Evolutionary conservation across 2,329 filamentous ascomycete species (phyloP), one percentile per base, ranked within the genome.

Genomic region (Uncinocarpus reesii): DNA sequence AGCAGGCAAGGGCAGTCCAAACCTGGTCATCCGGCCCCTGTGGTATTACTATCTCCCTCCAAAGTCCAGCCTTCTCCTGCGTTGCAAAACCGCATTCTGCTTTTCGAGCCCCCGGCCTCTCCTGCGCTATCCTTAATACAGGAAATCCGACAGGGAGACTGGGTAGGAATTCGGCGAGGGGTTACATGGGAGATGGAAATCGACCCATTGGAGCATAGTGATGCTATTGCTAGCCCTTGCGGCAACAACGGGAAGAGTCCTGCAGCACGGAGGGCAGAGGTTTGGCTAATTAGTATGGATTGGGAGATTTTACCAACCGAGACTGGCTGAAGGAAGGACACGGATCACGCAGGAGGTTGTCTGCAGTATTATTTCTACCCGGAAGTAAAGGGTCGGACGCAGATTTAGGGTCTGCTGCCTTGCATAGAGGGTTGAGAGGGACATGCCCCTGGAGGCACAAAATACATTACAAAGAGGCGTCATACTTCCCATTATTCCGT

Each of bases 261-360:
- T 6, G 7, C 21, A 24, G 20, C 7, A 24, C 6, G 20, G 47
- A 29, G 1, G 37, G 35, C 55, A 58, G 23, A 56, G 49, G 21
- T 3, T n/a, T 69, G 67, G 64, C 52, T 64, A 11, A 59, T 69
- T 18, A 60, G 58, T 18, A 60, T 66, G 56, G 64, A 69, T 51
- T 70, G 67, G 67, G 64, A 67, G 50, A 36, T 68, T n/a, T 23
- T 56, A 40, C 18, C 29, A 24, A 36, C 24, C 21, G 5, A 23
- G 21, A 13, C n/a, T 7, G 15, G 42, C 2, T 24, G 32, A 24
- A 44, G 36, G 24, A 10, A 18, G 10, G 7, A 42, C 20, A 15
- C 15, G 38, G 29, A 29, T 29, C 7, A 29, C 11, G 26, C 26
- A 29, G 26, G 26, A 29, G 11, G 7, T 29, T 29, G 26, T 29